Evolutionary conservation across 305 asterid species (phyloP), one percentile per base, ranked within the genome.

Genomic region (Nicotiana rustica): DNA sequence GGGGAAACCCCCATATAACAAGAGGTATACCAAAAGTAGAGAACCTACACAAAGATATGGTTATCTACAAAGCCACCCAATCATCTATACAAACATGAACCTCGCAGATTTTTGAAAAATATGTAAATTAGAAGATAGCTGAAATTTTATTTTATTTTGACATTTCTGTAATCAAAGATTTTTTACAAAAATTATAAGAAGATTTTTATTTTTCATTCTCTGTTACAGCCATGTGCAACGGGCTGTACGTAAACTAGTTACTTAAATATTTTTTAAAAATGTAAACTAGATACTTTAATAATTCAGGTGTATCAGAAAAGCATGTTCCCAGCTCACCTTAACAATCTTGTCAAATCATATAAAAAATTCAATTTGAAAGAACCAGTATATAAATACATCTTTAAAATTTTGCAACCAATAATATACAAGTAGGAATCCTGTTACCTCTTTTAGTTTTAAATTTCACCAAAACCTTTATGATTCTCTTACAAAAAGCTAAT

Each of bases 371-470:
- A 44, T 44, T 44, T 71, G 61, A 44, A 71, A 71, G 52, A 44
- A 44, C 12, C 47, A 71, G 36, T 47, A 44, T 52, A 4, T 21
- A 44, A 44, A 44, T 21, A 13, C 38, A 71, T 71, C 19, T 19
- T 71, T 19, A 19, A 44, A 35, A 44, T 44, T 44, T 47, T 71
- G 78, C 10, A 47, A 13, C 62, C 21, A 73, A 47, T 21, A 47
- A 47, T 73, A 73, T 73, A 38, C 12, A 36, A 71, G 33, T 47
- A 12, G 62, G 41, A 73, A 73, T 12, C 14, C 21, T 21, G 29
- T 49, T 49, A 73, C 79, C 64, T 73, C 64, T 73, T 17, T 73
- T 25, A 14, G 79, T 49, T 73, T 73, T 21, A 71, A 21, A 73
- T 8, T 31, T 76, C 64, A 76, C 66, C 33, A 8, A n/a, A 55